A percentile compares a stretch with the other conserved stretches of the same genome.
Evolutionary conservation across 257 asterid genomes (phyloP).

Genomic region (Phtheirospermum japonicum): DNA sequence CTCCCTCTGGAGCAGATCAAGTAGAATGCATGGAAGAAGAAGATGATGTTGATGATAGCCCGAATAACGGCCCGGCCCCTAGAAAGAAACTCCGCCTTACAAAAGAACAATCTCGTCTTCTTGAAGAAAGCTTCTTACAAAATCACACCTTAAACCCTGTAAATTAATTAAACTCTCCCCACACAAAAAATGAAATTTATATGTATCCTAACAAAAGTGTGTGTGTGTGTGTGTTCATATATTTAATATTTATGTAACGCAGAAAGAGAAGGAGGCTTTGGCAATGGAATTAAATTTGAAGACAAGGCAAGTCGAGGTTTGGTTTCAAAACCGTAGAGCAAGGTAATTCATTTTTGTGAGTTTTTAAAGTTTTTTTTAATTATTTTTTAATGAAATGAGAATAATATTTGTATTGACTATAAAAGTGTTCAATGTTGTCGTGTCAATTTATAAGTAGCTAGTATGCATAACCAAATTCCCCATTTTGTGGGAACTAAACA

Average conservation of each 20-base stretch:
- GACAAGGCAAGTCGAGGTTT: constrained; percentile 86
- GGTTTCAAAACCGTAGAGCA: constrained; percentile 96
- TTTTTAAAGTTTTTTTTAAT: no score
- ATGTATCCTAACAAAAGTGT: no score
- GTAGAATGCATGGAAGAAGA: constrained; percentile 48
- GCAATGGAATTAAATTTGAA: constrained; percentile 60
- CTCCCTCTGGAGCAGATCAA: constrained; percentile 30
- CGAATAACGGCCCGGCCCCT: constrained; percentile 35
- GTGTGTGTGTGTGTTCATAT: no score
- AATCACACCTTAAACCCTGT: constrained; percentile 70
- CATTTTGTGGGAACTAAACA: no score
- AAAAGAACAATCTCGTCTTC: constrained; percentile 65
- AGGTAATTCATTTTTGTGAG: constrained; percentile 37
- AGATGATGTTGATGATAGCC: constrained; percentile 31
- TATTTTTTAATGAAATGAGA: no score
- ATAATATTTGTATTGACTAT: no score
- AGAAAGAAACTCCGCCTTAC: constrained; percentile 77
- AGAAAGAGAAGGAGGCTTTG: constrained; percentile 69
- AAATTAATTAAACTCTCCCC: background rate
- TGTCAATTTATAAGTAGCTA: no score
- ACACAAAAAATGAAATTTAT: no score
- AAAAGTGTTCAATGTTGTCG: no score
- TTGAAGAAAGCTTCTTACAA: constrained; percentile 60
- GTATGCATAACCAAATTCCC: no score
- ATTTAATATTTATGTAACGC: constrained; percentile 17